Conservation (phyloP, 768 basidiomycete species). For the Rhizopogon rudus region DNA sequence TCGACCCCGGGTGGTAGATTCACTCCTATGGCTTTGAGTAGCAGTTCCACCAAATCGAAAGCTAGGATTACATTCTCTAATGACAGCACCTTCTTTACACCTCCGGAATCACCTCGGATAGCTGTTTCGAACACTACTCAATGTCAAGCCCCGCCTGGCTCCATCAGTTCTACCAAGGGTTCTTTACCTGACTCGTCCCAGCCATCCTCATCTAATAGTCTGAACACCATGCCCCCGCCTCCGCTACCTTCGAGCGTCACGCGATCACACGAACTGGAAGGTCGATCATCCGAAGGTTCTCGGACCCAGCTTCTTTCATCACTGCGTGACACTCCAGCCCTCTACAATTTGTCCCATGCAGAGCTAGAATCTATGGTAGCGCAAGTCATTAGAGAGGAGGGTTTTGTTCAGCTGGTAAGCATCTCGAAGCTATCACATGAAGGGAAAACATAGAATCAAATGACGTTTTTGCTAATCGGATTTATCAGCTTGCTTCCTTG, state of each 20-base stretch:
- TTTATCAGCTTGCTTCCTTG: constrained; percentile 46
- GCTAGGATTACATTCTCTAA: constrained; percentile 5
- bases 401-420: constrained; percentile 70
- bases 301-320: constrained; percentile 29
- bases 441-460: not conserved
- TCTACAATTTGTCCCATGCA: constrained; percentile 49
- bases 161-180: constrained; percentile 6
- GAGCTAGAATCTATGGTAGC: constrained; percentile 55
- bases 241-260: constrained; percentile 18
- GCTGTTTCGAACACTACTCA: not conserved
- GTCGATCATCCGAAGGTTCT: not conserved
- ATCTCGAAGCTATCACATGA: not conserved
- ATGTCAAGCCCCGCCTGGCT: not conserved
- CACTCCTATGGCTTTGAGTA: constrained; percentile 2
- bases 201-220: constrained; percentile 20
- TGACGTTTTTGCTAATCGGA: not conserved
- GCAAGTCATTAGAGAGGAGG: constrained; percentile 66
- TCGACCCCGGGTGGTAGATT: constrained; percentile 6
- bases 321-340: constrained; percentile 37
- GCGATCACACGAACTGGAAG: not conserved
- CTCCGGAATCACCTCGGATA: constrained; percentile 18
- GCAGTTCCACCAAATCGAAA: not conserved
- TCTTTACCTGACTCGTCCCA: constrained; percentile 31
- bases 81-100: constrained; percentile 21
- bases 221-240: constrained; percentile 25